A percentile compares a stretch with the other conserved stretches of the same genome.
phyloP scores from a whole-genome alignment of 2,329 filamentous ascomycete species.

The Paecilomyces variotii region DNA sequence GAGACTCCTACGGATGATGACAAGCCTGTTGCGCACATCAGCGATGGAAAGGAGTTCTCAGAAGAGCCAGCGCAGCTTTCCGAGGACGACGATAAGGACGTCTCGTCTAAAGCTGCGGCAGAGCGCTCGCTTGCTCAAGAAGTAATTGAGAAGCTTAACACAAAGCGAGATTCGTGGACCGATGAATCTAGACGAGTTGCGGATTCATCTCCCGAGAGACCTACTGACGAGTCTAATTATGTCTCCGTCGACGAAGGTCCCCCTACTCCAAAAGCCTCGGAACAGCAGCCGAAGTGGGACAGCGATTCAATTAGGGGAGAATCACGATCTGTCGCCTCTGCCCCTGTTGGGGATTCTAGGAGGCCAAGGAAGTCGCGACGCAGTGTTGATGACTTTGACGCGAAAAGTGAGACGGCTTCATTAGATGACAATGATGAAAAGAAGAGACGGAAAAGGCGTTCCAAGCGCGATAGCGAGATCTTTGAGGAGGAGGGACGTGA shows the following conservation, averaged over 20 bases:
- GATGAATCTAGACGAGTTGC: neutral
- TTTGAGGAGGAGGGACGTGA: neutral
- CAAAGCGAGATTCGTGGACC: constrained; percentile 4
- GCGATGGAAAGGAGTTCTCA: constrained; percentile 11
- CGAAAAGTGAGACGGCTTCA: constrained; percentile 13
- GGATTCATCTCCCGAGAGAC: neutral
- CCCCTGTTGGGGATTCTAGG: constrained; percentile 4
- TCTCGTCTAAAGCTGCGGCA: neutral
- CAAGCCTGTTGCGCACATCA: constrained; percentile 10
- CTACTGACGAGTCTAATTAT: neutral
- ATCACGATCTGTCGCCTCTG: constrained; percentile 16
- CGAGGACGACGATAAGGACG: neutral
- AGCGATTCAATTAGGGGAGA: neutral
- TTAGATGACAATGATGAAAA: constrained; percentile 15
- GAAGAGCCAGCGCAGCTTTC: constrained; percentile 11
- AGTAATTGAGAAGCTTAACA: constrained; percentile 17
- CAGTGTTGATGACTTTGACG: constrained; percentile 12
- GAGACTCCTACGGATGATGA: constrained; percentile 36
- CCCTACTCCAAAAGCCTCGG: neutral
- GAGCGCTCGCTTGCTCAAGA: constrained; percentile 15
- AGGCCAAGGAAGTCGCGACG: constrained; percentile 10
- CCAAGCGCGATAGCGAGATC: constrained; percentile 7
- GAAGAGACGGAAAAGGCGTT: constrained; percentile 17
- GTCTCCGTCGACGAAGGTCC: neutral
- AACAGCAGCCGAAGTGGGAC: neutral